Base-by-base conservation (phyloP, 768 basidiomycete species). In the Lanmaoa rubissima region DNA sequence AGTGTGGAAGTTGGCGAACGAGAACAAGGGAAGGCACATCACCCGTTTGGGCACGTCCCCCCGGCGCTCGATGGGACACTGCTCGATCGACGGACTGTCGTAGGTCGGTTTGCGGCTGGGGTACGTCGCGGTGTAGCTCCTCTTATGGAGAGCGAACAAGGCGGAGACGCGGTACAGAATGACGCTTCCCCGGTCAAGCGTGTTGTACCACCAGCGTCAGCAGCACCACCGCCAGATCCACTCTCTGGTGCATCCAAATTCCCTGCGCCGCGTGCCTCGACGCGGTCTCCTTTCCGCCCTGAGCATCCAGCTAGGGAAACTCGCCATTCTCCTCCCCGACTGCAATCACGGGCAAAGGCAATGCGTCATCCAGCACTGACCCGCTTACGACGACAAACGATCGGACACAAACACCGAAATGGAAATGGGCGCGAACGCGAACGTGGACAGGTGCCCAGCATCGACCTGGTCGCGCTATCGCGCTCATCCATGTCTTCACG, bases 401-500 rank as follows among this genome's bases (percentile, higher is more conserved):
- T 61, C 17, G 51, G 48, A 5, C 49, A 53, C 32, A 45, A 11
- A 10, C 35, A 2, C 21, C 21, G 16, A 17, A 40, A 19, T 26
- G 16, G 19, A 2, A 11, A 44, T n/a, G 47, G n/a, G 8, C 26
- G 35, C 6, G 40, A 17, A 2, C 17, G 42, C 21, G 16, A 52
- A 17, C 40, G 32, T 4, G n/a, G 7, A 7, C 19, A 14, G 3
- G 59, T 65, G 1, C 69, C 67, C 4, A 61, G 62, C 46, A 5
- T 73, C 14, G 65, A 73, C 43, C 62, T 70, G 14, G 58, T 60
- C 17, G 39, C 61, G 9, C 39, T 60, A n/a, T 61, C 67, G 0
- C 52, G 13, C 5, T 59, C 62, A 17, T 57, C 64, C 38, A 17
- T 14, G 3, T 67, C 65, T 24, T 10, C 34, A 1, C 48, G 57